phyloP scores from a whole-genome alignment of 2,329 filamentous ascomycete genomes.

The Rhinocladiella similis region DNA sequence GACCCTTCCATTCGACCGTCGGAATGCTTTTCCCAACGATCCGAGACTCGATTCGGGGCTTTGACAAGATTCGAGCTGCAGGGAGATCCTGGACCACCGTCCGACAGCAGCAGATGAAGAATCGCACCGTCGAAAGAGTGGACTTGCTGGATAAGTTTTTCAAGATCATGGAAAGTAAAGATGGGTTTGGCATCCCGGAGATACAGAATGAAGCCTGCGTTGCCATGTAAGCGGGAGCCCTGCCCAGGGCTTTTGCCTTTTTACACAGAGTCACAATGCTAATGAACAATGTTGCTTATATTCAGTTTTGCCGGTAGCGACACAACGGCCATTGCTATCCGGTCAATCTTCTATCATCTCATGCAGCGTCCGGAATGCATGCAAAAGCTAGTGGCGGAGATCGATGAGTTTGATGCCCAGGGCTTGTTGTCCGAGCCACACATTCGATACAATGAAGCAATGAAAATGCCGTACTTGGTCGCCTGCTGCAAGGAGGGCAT shows the following conservation, averaged over 20 bases:
- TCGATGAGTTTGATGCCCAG: not conserved
- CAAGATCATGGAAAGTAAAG: conserved; percentile 18
- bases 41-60: conserved; percentile 30
- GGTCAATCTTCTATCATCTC: conserved; percentile 40
- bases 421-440: not conserved
- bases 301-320: conserved; percentile 12
- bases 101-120: not conserved
- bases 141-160: conserved; percentile 21
- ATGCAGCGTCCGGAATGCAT: conserved; percentile 39
- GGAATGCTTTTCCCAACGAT: conserved; percentile 26
- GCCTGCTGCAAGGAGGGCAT: conserved; percentile 11
- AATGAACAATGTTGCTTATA: not conserved
- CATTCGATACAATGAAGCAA: conserved; percentile 5
- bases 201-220: conserved; percentile 10
- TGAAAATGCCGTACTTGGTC: conserved; percentile 8
- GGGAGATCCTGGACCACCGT: conserved; percentile 21
- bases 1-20: conserved; percentile 30
- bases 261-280: conserved; percentile 23
- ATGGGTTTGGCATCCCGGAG: conserved; percentile 2
- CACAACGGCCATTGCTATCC: conserved; percentile 8
- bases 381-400: conserved; percentile 1
- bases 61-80: conserved; percentile 29
- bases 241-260: not conserved
- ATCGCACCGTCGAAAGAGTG: not conserved
- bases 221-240: not conserved